Conservation (phyloP, 129 eudicot genomes). For the Artemisia tridentata region DNA sequence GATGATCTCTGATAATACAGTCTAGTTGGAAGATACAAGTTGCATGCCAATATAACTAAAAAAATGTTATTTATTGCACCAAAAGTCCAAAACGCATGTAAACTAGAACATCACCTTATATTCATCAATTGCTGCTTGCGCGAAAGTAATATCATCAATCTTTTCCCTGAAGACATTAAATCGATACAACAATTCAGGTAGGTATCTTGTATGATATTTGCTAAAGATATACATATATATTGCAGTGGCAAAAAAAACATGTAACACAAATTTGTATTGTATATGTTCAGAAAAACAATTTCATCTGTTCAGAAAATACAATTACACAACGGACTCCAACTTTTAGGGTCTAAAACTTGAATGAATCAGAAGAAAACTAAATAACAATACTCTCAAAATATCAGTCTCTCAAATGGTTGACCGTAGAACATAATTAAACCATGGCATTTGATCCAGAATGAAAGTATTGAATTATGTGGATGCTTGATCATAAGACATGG, state of each 20-base stretch:
- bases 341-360: slow-evolving; percentile 2
- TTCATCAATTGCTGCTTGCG: slow-evolving; percentile 87
- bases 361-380: slow-evolving; percentile 2
- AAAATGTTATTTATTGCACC: slow-evolving; percentile 15
- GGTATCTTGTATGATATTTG: background rate
- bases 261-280: slow-evolving; percentile 2
- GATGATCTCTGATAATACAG: slow-evolving; percentile 1
- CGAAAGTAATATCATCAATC: slow-evolving; percentile 78
- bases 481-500: slow-evolving; percentile 10
- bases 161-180: slow-evolving; percentile 70
- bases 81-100: slow-evolving; percentile 1
- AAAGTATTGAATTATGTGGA: background rate
- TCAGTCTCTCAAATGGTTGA: no score
- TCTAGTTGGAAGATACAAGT: slow-evolving; percentile 8
- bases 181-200: slow-evolving; percentile 22
- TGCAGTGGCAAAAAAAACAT: background rate
- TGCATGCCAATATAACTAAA: slow-evolving; percentile 11
- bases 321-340: background rate
- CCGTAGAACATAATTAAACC: no score
- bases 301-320: background rate
- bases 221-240: background rate
- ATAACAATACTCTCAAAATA: background rate
- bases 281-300: no score
- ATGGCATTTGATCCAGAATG: background rate
- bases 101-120: slow-evolving; percentile 55